Conservation (phyloP, 768 basidiomycete species). For the Coprinellus micaceus region DNA sequence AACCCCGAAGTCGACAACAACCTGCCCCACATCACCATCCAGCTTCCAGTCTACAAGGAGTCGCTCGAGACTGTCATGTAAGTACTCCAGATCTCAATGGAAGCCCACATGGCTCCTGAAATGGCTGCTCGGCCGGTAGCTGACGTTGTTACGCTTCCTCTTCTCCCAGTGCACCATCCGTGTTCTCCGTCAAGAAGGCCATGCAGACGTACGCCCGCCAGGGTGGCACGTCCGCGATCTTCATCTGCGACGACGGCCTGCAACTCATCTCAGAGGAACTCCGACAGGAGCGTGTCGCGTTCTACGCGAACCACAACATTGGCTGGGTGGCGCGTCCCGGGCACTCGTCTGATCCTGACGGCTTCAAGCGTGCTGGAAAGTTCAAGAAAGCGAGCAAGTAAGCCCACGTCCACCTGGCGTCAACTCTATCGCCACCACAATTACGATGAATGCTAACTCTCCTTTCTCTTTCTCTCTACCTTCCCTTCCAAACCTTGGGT, state of each 20-base stretch:
- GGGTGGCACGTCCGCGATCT: slow-evolving; percentile 74
- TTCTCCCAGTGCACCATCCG: slow-evolving; percentile 54
- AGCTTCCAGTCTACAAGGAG: slow-evolving; percentile 88
- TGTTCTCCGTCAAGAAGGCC: slow-evolving; percentile 77
- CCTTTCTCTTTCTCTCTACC: background rate
- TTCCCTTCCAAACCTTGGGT: too few species aligned
- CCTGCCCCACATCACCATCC: slow-evolving; percentile 75
- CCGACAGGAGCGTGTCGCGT: slow-evolving; percentile 59
- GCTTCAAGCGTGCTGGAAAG: slow-evolving; percentile 88
- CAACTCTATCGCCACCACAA: background rate
- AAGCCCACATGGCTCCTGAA: too few species aligned
- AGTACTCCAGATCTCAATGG: slow-evolving; percentile 26
- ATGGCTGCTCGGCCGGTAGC: too few species aligned
- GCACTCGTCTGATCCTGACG: slow-evolving; percentile 65
- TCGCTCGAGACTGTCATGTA: slow-evolving; percentile 71
- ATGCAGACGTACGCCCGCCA: slow-evolving; percentile 87
- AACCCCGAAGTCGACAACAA: slow-evolving; percentile 66
- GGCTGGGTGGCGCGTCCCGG: slow-evolving; percentile 77
- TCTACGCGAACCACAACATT: slow-evolving; percentile 77
- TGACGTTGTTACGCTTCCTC: too few species aligned
- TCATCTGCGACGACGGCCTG: slow-evolving; percentile 82
- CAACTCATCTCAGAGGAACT: slow-evolving; percentile 66
- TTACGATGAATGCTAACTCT: background rate
- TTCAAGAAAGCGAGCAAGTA: slow-evolving; percentile 79
- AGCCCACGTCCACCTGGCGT: background rate